phyloP scores from a whole-genome alignment of 805 yeast genomes.

The Metschnikowia similis region DNA sequence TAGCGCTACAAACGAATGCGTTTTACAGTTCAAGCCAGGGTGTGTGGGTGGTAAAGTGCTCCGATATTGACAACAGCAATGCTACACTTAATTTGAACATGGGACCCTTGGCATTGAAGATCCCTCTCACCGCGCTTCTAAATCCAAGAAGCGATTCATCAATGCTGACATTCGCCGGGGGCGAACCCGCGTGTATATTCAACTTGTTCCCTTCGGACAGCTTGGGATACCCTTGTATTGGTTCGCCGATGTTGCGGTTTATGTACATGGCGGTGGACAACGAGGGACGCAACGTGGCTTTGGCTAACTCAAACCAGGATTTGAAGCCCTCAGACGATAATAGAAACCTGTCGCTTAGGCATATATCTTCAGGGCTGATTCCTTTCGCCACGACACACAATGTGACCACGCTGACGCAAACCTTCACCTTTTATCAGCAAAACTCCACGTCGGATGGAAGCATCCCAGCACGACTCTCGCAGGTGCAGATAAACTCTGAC shows the following conservation, averaged over 20 bases:
- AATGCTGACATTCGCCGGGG: slow-evolving; percentile 46
- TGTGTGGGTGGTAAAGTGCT: slow-evolving; percentile 63
- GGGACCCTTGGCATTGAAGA: slow-evolving; percentile 46
- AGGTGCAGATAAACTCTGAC: slow-evolving; percentile 23
- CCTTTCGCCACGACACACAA: slow-evolving; percentile 42
- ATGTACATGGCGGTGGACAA: slow-evolving; percentile 62
- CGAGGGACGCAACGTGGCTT: slow-evolving; percentile 50
- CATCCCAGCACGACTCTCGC: slow-evolving; percentile 27
- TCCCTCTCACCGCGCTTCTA: slow-evolving; percentile 46
- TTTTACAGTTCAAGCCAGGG: slow-evolving; percentile 44
- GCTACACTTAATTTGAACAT: slow-evolving; percentile 53
- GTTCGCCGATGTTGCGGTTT: slow-evolving; percentile 51
- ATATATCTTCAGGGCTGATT: slow-evolving; percentile 40
- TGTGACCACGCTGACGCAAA: slow-evolving; percentile 1
- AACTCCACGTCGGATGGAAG: slow-evolving; percentile 7
- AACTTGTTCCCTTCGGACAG: slow-evolving; percentile 45
- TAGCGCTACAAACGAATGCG: slow-evolving; percentile 70
- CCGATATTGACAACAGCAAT: slow-evolving; percentile 37
- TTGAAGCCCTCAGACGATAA: slow-evolving; percentile 7
- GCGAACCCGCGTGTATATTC: slow-evolving; percentile 54
- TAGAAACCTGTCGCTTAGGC: slow-evolving; percentile 19
- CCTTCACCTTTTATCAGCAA: slow-evolving; percentile 11
- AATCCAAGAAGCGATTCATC: slow-evolving; percentile 34
- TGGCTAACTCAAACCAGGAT: slow-evolving; percentile 44
- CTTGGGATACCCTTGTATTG: slow-evolving; percentile 52